These are phyloP conservation scores for Morella rubra DNA, from an alignment of 306 rosid genomes.

Conservation along the genomic window DNA sequence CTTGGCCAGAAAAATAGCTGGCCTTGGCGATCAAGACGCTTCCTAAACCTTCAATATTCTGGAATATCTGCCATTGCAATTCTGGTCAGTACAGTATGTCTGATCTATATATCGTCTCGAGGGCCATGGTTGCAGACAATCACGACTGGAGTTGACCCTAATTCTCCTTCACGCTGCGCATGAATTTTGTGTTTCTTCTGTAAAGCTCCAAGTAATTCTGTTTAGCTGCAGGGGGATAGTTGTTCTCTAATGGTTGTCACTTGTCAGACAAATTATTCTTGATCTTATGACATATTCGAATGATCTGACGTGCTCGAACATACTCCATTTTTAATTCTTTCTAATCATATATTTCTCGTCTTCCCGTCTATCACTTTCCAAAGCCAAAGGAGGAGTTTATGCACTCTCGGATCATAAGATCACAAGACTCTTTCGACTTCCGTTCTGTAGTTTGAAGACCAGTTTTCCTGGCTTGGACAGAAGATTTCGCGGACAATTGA, in stretches of 20 bases:
- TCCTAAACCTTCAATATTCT: conserved; percentile 18
- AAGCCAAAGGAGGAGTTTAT: not conserved
- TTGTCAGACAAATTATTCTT: conserved; percentile 31
- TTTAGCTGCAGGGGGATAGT: conserved; percentile 44
- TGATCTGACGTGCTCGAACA: conserved; percentile 26
- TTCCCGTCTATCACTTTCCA: conserved; percentile 12
- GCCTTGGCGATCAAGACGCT: conserved; percentile 16
- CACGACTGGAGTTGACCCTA: conserved; percentile 30
- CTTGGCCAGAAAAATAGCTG: conserved; percentile 35
- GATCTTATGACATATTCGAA: conserved; percentile 41
- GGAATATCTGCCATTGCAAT: conserved; percentile 21
- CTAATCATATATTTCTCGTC: conserved; percentile 4
- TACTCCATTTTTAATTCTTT: conserved; percentile 21
- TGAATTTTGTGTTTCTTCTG: conserved; percentile 45
- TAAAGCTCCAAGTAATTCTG: conserved; percentile 53
- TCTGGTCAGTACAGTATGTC: conserved; percentile 22
- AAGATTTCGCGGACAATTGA: too few species aligned
- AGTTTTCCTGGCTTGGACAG: not conserved
- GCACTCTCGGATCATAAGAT: too few species aligned
- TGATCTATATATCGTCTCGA: not conserved
- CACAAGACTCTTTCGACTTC: not conserved
- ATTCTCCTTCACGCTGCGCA: conserved; percentile 30
- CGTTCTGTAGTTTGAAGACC: not conserved
- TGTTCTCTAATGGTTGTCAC: conserved; percentile 32
- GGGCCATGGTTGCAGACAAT: conserved; percentile 17